Evolutionary conservation across 495 filamentous ascomycete genomes (phyloP).

Genomic region (Podospora anserina): DNA sequence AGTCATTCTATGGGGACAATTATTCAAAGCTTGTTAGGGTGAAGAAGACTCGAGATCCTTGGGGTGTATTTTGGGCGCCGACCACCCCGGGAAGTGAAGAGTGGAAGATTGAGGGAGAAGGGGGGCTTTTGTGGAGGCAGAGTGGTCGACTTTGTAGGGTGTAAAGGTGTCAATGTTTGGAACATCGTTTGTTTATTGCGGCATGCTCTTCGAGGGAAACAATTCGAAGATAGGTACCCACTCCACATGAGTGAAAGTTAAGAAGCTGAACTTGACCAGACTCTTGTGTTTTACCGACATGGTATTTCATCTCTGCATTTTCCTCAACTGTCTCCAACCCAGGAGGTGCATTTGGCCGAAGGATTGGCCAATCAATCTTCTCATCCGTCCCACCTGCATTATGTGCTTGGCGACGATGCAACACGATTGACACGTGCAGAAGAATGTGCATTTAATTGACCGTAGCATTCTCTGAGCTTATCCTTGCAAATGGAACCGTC

Average conservation of each 20-base stretch:
- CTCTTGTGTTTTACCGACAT: background rate
- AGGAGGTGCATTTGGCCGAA: no score
- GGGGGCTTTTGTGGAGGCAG: slow-evolving; percentile 35
- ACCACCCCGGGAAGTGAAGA: slow-evolving; percentile 54
- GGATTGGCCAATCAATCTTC: background rate
- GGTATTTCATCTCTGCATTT: background rate
- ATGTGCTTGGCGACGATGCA: background rate
- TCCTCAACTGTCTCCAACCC: no score
- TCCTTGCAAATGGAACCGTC: background rate
- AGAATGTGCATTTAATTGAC: background rate
- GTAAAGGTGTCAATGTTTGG: background rate
- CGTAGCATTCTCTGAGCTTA: background rate
- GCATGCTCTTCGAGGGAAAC: no score
- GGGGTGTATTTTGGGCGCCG: slow-evolving; percentile 53
- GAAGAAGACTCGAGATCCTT: slow-evolving; percentile 55
- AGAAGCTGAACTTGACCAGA: no score
- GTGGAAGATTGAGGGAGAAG: slow-evolving; percentile 38
- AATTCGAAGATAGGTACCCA: no score
- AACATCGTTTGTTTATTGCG: no score
- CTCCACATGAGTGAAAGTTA: no score
- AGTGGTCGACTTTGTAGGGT: slow-evolving; percentile 35
- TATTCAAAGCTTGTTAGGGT: slow-evolving; percentile 51
- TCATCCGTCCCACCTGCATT: background rate
- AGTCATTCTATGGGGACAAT: slow-evolving; percentile 53
- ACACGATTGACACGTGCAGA: background rate